Conservation (phyloP, 345 rosid species). For the Salix brachista region DNA sequence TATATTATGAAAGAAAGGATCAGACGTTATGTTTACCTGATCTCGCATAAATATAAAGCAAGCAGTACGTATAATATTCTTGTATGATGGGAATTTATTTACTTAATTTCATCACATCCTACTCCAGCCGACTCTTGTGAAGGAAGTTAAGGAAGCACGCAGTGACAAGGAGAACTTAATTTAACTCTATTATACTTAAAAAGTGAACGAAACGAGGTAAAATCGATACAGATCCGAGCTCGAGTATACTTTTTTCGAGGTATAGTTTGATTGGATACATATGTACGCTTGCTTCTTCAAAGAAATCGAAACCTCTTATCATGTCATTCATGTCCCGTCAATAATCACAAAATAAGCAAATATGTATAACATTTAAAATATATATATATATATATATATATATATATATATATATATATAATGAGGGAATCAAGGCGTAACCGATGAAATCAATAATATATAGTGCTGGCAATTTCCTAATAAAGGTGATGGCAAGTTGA, state of each 20-base stretch:
- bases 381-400: too few relatives aligned
- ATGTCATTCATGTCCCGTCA: neutral
- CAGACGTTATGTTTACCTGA: neutral
- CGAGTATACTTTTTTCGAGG: neutral
- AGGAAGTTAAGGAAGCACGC: neutral
- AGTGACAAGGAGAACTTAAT: neutral
- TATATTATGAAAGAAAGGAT: neutral
- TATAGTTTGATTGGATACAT: neutral
- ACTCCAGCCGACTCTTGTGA: neutral
- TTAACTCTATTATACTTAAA: neutral
- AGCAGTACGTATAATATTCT: neutral
- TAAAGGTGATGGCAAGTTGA: slow-evolving; percentile 4
- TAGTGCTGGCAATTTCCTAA: neutral
- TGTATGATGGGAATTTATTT: neutral
- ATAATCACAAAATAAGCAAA: neutral
- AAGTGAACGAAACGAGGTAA: neutral
- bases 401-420: too few relatives aligned
- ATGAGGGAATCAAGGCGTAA: neutral
- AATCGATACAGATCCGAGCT: neutral
- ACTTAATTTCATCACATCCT: neutral
- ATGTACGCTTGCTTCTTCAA: neutral
- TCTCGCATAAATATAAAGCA: neutral
- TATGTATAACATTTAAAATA: too few relatives aligned
- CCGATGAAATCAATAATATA: neutral
- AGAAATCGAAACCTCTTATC: neutral